Evolutionary conservation across 2,329 filamentous ascomycete species (phyloP).

Genomic region (Cytospora leucostoma): DNA sequence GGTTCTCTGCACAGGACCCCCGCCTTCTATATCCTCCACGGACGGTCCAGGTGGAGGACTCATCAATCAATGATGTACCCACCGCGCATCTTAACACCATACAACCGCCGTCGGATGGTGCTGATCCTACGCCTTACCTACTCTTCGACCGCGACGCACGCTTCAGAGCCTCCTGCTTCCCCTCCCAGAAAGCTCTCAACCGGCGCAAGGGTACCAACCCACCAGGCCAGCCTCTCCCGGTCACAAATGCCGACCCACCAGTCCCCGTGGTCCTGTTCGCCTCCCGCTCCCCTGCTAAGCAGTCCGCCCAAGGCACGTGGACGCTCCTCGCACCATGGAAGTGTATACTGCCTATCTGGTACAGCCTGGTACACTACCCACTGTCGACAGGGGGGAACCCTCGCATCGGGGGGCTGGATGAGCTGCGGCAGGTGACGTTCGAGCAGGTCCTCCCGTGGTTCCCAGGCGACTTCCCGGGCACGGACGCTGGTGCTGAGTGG

Average conservation of each 20-base stretch:
- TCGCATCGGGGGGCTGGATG: slow-evolving; percentile 77
- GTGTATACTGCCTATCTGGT: slow-evolving; percentile 84
- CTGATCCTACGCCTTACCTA: slow-evolving; percentile 39
- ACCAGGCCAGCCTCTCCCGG: slow-evolving; percentile 63
- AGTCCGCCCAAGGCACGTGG: slow-evolving; percentile 67
- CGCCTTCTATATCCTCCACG: slow-evolving; percentile 76
- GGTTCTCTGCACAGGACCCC: slow-evolving; percentile 76
- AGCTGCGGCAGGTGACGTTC: slow-evolving; percentile 78
- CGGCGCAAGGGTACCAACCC: slow-evolving; percentile 66
- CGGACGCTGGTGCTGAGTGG: slow-evolving; percentile 77
- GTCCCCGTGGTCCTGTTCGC: slow-evolving; percentile 77
- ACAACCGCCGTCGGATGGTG: slow-evolving; percentile 36
- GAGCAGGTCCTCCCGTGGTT: slow-evolving; percentile 81
- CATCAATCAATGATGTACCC: not conserved
- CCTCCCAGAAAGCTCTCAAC: slow-evolving; percentile 81
- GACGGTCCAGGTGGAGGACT: slow-evolving; percentile 45
- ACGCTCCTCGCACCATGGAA: slow-evolving; percentile 88
- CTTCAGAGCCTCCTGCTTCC: slow-evolving; percentile 63
- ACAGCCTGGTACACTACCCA: slow-evolving; percentile 79
- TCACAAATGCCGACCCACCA: slow-evolving; percentile 63
- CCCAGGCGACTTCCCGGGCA: slow-evolving; percentile 80
- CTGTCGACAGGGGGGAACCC: slow-evolving; percentile 79
- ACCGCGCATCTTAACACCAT: not conserved
- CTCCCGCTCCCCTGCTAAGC: slow-evolving; percentile 46
- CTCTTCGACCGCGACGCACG: slow-evolving; percentile 72